A percentile compares a stretch with the other conserved stretches of the same genome.
Conservation (phyloP, 495 filamentous ascomycete species). For the Usnea hakonensis region DNA sequence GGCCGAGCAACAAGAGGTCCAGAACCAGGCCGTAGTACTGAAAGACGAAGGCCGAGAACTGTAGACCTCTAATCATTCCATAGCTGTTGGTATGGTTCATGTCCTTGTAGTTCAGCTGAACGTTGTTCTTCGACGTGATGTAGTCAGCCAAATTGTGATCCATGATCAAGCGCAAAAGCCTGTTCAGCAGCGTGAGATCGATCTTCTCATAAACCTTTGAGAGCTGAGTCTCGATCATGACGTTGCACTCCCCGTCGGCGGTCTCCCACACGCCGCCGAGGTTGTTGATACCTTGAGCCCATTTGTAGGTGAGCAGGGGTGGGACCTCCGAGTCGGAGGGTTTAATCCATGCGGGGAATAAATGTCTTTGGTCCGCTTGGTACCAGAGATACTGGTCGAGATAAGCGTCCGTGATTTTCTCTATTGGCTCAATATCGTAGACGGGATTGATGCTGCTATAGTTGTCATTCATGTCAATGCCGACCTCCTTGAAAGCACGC, state of each 20-base stretch:
- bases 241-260: constrained; percentile 91
- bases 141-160: constrained; percentile 99
- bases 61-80: constrained; percentile 92
- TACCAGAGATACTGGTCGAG: constrained; percentile 99
- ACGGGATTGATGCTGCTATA: constrained; percentile 98
- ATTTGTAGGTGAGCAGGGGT: constrained; percentile 95
- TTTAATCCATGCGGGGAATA: constrained; percentile 99
- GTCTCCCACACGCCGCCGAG: constrained; percentile 96
- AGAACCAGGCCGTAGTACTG: constrained; percentile 98
- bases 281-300: constrained; percentile 99
- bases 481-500: constrained; percentile 97
- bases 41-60: constrained; percentile 98
- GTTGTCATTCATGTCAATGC: constrained; percentile 99
- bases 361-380: constrained; percentile 93
- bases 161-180: constrained; percentile 92
- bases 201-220: constrained; percentile 99
- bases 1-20: constrained; percentile 83
- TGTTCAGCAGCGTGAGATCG: constrained; percentile 90
- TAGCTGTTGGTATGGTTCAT: constrained; percentile 99
- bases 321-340: constrained; percentile 98
- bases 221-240: constrained; percentile 97
- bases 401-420: constrained; percentile 99
- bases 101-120: constrained; percentile 98
- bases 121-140: constrained; percentile 99
- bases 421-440: constrained; percentile 97